A percentile compares a stretch with the other conserved stretches of the same genome.
Evolutionary conservation across 2,329 filamentous ascomycete species (phyloP).

Genomic region (Onygena corvina): DNA sequence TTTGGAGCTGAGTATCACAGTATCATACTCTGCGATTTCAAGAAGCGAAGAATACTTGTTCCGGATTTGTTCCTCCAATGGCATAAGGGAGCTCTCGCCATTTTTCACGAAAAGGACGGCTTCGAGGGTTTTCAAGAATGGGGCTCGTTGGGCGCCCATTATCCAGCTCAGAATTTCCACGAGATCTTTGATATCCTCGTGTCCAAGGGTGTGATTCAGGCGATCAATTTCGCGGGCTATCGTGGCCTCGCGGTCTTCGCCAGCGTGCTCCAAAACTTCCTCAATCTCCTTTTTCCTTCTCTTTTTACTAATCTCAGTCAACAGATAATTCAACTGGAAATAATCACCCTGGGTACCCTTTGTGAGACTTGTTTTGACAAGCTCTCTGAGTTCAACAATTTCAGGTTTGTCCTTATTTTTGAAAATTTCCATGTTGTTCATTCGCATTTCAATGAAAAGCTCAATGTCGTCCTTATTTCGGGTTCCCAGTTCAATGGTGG

Average conservation of each 20-base stretch:
- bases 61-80: conserved; percentile 16
- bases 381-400: conserved; percentile 17
- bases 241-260: conserved; percentile 19
- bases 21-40: conserved; percentile 11
- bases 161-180: conserved; percentile 23
- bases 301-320: conserved; percentile 20
- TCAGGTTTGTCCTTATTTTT: conserved; percentile 15
- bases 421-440: conserved; percentile 21
- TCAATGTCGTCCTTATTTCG: conserved; percentile 18
- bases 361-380: conserved; percentile 17
- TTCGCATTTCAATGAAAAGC: conserved; percentile 19
- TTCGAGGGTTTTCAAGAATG: conserved; percentile 17
- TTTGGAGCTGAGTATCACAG: conserved; percentile 17
- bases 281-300: conserved; percentile 22
- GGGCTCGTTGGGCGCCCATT: conserved; percentile 15
- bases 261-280: conserved; percentile 19
- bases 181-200: conserved; percentile 22
- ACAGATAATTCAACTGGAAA: conserved; percentile 19
- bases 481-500: conserved; percentile 16
- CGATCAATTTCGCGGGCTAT: conserved; percentile 19
- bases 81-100: conserved; percentile 19
- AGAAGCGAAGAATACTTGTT: conserved; percentile 20
- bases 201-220: conserved; percentile 17
- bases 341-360: conserved; percentile 20
- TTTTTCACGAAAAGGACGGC: conserved; percentile 18